Base-by-base conservation (phyloP, 805 yeast genomes). In the Candida suzukii region DNA sequence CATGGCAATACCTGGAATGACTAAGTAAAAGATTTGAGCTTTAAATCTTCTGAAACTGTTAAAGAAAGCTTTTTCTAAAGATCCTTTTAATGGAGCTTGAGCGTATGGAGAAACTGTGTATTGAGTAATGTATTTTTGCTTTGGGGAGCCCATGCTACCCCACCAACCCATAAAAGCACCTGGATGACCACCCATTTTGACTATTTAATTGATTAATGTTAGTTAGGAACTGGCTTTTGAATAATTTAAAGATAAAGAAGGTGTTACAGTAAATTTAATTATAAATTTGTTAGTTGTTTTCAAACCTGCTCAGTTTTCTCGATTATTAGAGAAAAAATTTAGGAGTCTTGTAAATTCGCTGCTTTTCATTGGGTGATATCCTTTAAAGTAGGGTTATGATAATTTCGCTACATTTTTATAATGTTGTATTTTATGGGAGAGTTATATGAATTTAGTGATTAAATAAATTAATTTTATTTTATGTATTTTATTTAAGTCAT, bases 111-210 rank as follows among this genome's bases (percentile, higher is more conserved):
- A 85, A 49, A 93, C 88, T 42, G 96, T 73, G 75, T 91, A 93
- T 46, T 84, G 76, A 48, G 91, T 84, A 50, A 83, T 73, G 70
- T 87, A 83, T 67, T 86, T 86, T 73, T 87, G 95, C 55, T 76
- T 76, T 63, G 93, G 90, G 66, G 85, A 75, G 61, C 95, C 95
- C 61, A 88, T 67, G 71, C 73, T 66, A 61, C 97, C 97, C 97
- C 97, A 88, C 96, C 96, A 88, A 56, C 97, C 97, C 91, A 86
- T 82, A 61, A 83, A 88, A 59, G 88, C 80, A 55, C 77, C 76
- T 63, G 83, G 63, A 58, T 62, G 83, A 60, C 83, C 86, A 62
- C 76, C 84, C 88, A 82, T 82, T 57, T 48, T 60, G 9, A 17
- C 19, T 28, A n/a, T 29, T 41, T 10, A 26, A 11, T 11, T 26